Percentiles rank a stretch among this genome's conserved stretches.
Conservation (phyloP, 1,139 yeast species). For the Diutina scorzettiae region DNA sequence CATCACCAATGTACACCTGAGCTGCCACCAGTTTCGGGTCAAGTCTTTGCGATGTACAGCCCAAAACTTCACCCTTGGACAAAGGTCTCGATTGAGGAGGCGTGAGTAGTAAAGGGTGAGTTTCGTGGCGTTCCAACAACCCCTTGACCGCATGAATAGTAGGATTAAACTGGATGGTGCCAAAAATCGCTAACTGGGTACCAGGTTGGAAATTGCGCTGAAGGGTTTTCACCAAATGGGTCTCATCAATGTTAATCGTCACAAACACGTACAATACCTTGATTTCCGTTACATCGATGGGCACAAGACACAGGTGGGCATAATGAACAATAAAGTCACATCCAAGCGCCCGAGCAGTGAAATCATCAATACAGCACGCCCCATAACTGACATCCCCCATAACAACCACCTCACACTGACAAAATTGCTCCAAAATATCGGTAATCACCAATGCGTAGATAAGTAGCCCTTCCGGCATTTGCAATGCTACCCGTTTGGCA, state of each 20-base stretch:
- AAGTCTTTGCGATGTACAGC: slow-evolving; percentile 85
- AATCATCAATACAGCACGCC: slow-evolving; percentile 97
- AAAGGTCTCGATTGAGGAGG: slow-evolving; percentile 92
- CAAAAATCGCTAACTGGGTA: slow-evolving; percentile 65
- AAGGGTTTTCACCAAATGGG: slow-evolving; percentile 68
- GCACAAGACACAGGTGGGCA: slow-evolving; percentile 95
- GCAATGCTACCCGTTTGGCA: slow-evolving; percentile 76
- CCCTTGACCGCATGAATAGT: slow-evolving; percentile 71
- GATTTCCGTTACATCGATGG: slow-evolving; percentile 82
- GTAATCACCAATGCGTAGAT: slow-evolving; percentile 79
- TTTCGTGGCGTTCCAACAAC: slow-evolving; percentile 37
- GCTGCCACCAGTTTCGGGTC: slow-evolving; percentile 51
- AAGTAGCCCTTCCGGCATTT: slow-evolving; percentile 94
- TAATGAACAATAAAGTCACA: slow-evolving; percentile 94
- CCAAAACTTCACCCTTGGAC: slow-evolving; percentile 92
- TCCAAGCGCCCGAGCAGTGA: slow-evolving; percentile 81
- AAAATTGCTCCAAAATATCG: slow-evolving; percentile 87
- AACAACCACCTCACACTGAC: slow-evolving; percentile 75
- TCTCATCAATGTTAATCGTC: slow-evolving; percentile 78
- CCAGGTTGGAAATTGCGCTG: slow-evolving; percentile 55
- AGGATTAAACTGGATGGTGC: slow-evolving; percentile 95
- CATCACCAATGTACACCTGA: slow-evolving; percentile 91
- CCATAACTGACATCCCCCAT: slow-evolving; percentile 99
- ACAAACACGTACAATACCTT: slow-evolving; percentile 93
- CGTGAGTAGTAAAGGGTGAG: slow-evolving; percentile 46